These are phyloP conservation scores for Cladobotryum protrusum DNA, from an alignment of 2,329 filamentous ascomycete genomes.

Conservation along the genomic window DNA sequence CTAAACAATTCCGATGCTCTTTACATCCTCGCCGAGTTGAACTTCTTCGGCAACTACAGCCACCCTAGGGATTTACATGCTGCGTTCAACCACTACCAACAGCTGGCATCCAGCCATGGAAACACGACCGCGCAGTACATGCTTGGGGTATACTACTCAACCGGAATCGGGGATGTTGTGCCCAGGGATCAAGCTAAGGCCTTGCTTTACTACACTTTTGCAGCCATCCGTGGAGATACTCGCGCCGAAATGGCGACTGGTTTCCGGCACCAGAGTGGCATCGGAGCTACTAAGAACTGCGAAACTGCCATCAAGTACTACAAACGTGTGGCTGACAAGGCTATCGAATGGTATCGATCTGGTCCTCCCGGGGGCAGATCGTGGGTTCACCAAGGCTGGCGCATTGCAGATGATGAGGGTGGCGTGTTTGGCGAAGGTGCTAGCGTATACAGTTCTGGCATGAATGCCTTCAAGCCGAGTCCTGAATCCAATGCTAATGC, in stretches of 20 bases:
- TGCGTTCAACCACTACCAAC: constrained; percentile 75
- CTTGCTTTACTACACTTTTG: constrained; percentile 89
- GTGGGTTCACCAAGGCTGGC: constrained; percentile 71
- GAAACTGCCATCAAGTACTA: constrained; percentile 83
- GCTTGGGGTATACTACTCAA: constrained; percentile 93
- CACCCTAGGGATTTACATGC: constrained; percentile 74
- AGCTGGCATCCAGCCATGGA: constrained; percentile 68
- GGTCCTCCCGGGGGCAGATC: constrained; percentile 83
- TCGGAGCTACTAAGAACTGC: constrained; percentile 80
- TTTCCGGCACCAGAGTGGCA: constrained; percentile 77
- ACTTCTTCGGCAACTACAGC: constrained; percentile 92
- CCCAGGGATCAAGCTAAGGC: constrained; percentile 85
- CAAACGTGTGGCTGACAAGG: constrained; percentile 88
- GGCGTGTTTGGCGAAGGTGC: constrained; percentile 95
- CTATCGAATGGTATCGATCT: constrained; percentile 77
- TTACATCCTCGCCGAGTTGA: constrained; percentile 85
- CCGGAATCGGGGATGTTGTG: constrained; percentile 76
- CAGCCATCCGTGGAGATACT: constrained; percentile 74
- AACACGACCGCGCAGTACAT: constrained; percentile 94
- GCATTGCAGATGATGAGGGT: constrained; percentile 83
- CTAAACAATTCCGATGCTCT: constrained; percentile 74
- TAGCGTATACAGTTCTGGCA: constrained; percentile 79
- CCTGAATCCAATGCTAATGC: constrained; percentile 76
- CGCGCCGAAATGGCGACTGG: constrained; percentile 90
- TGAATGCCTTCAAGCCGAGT: constrained; percentile 68